Base-by-base conservation (phyloP, 1,284 basidiomycete species). In the Trichosporon inkin region DNA sequence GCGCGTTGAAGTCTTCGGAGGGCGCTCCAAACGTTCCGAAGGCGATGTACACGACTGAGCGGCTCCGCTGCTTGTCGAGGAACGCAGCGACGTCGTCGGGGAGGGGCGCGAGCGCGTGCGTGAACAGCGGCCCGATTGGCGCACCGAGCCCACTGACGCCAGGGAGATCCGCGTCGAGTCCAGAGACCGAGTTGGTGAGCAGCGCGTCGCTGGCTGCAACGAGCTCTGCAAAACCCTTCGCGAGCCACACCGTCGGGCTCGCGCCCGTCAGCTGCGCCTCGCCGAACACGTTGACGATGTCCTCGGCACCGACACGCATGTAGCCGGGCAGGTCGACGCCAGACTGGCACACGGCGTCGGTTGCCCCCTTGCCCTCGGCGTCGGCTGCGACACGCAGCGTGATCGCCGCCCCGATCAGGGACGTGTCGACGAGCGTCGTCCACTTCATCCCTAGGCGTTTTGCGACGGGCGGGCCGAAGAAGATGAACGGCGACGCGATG, bases 381-480 rank as follows among this genome's bases (percentile, higher is more conserved):
- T 22, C 44, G 16, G 44, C 44, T 2, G 44, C 44, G 14, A 47
- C 24, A 6, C 44, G 44, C 13, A 47, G 24, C 3, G 24, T 28
- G 3, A 47, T 22, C 13, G 44, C 44, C 44, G 44, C 44, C 2
- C 24, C 44, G 44, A 47, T n/a, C 22, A 24, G 44, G 2, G 44
- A 47, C 44, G 28, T 24, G n/a, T 47, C 44, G 16, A 47, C 44
- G 16, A 47, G 44, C 4, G 44, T 47, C 24, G 44, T 47, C 44
- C 44, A 47, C 22, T 47, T 22, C 44, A 47, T 47, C 1, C 44
- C 44, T 13, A 47, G 16, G 10, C 13, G 22, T 8, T 47, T 47
- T 1, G 44, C 44, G 6, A 47, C 24, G 24, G 44, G 24, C 8
- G 44, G 24, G 6, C 24, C 44, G 24, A 47, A 47, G 44, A 47